Percentiles rank a stretch among this genome's conserved stretches.
These are phyloP conservation scores for Talaromyces sp. DNA, from an alignment of 2,329 filamentous ascomycete genomes.

Conservation along the genomic window DNA sequence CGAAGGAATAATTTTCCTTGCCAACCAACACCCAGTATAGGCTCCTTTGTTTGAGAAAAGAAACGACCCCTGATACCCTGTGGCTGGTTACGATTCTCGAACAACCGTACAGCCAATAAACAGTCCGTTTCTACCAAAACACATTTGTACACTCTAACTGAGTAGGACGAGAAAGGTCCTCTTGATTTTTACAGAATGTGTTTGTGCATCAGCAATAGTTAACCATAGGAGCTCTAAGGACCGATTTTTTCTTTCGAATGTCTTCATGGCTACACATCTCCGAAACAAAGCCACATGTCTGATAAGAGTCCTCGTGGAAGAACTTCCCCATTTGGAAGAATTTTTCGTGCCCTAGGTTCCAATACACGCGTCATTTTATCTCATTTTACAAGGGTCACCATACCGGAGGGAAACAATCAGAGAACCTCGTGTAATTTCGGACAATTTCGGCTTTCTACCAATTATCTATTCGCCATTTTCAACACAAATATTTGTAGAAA, in stretches of 20 bases:
- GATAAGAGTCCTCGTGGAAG: neutral
- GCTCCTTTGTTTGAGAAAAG: neutral
- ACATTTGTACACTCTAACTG: neutral
- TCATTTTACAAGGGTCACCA: neutral
- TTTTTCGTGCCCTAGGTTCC: neutral
- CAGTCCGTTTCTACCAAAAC: neutral
- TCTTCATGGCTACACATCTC: neutral
- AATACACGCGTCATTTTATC: neutral
- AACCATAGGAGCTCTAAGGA: neutral
- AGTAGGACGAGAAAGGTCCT: neutral
- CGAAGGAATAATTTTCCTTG: neutral
- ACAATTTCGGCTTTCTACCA: neutral
- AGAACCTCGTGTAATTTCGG: neutral
- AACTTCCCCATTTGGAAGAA: neutral
- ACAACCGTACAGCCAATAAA: neutral
- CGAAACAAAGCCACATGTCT: neutral
- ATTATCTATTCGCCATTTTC: neutral
- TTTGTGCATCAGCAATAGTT: neutral
- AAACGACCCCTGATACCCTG: neutral
- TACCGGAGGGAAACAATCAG: neutral
- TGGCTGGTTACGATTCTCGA: neutral
- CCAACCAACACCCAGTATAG: neutral
- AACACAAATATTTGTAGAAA: neutral
- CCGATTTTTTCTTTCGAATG: neutral
- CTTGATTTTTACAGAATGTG: neutral